Base-by-base conservation (phyloP, 352 stramenopile genomes). In the Phytophthora sp. region DNA sequence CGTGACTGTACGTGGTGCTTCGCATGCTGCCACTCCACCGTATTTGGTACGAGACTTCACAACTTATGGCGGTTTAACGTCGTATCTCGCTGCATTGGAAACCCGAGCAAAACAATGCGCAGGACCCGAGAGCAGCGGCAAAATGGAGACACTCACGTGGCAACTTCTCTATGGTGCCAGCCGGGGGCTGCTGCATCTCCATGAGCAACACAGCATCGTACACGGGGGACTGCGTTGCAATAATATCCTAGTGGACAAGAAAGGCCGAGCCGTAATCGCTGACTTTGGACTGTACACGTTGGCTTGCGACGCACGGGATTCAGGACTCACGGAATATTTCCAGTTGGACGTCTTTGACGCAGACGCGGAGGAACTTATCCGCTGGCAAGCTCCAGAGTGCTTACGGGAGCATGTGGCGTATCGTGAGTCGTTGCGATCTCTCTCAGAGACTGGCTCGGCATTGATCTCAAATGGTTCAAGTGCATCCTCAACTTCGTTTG, bases 241-340 rank as follows among this genome's bases (percentile, higher is more conserved):
- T 57, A 93, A 93, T 50, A 73, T 93, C 11, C 59, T 93, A 24
- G 82, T 93, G 11, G 84, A 89, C 51, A 88, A 89, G 42, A 81
- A 76, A n/a, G 84, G 81, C 0, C 81, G 76, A 15, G 81, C 80
- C 4, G 82, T 88, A 3, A 63, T 92, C 26, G 79, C 78, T 0
- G 84, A 92, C 60, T 80, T 79, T 38, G 84, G 84, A 2, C 18
- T 93, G 11, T 81, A 84, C 23, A 66, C 73, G 1, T 49, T 75
- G 24, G 71, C 66, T 6, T 79, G 54, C 21, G 63, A 86, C 39
- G 77, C 73, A 18, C 50, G 67, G 0, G 69, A 76, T 41, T 79
- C 77, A 13, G 80, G 67, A 27, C 47, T 86, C 4, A 79, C 58
- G 0, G 63, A 79, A 36, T 67, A 75, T 38, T 74, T 75, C 23